Evolutionary conservation across 352 stramenopile species (phyloP).

Genomic region (Aphanomyces invadans): DNA sequence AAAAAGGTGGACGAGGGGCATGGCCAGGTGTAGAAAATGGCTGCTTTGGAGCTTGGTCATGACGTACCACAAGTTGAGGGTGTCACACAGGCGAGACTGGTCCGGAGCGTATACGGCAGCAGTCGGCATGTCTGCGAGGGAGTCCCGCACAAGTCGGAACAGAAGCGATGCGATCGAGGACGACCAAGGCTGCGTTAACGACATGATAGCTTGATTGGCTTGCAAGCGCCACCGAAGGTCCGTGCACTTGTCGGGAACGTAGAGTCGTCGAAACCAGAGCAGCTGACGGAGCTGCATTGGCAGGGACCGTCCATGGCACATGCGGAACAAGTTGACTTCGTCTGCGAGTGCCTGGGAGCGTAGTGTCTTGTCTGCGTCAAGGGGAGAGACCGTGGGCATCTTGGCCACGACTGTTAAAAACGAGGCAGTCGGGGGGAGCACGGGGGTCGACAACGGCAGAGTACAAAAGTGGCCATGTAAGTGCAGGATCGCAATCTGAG

Average conservation of each 20-base stretch:
- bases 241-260: neutral
- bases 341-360: neutral
- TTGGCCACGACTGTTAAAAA: neutral
- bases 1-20: constrained; percentile 9
- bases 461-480: neutral
- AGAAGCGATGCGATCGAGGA: constrained; percentile 8
- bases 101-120: neutral
- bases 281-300: constrained; percentile 1
- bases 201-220: constrained; percentile 14
- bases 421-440: neutral
- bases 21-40: neutral
- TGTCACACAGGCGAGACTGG: neutral
- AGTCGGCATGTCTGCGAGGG: neutral
- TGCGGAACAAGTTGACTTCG: neutral
- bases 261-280: constrained; percentile 8
- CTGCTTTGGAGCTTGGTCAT: constrained; percentile 1
- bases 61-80: constrained; percentile 20
- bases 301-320: constrained; percentile 1
- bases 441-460: neutral
- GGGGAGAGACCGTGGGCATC: neutral
- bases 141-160: constrained; percentile 10
- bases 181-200: neutral
- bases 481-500: neutral
- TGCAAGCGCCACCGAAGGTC: constrained; percentile 13
- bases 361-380: neutral